Evolutionary conservation across 2,329 filamentous ascomycete genomes (phyloP).

Genomic region (Fusarium poae): DNA sequence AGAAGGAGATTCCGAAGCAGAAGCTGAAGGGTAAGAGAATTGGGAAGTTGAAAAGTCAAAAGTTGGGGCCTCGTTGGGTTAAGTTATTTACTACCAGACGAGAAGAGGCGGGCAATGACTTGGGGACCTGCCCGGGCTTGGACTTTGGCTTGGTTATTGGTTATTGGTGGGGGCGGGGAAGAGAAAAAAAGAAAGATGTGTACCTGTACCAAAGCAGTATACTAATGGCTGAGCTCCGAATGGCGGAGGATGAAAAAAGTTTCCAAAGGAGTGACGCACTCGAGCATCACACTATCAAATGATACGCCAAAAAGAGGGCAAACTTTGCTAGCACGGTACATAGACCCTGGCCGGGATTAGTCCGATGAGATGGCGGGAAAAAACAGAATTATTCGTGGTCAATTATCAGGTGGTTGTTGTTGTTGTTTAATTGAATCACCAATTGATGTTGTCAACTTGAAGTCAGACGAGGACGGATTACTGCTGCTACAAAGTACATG

Average conservation of each 20-base stretch:
- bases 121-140: too few relatives aligned
- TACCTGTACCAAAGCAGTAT: background rate
- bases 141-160: slow-evolving; percentile 7
- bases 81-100: slow-evolving; percentile 15
- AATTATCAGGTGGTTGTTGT: slow-evolving; percentile 1
- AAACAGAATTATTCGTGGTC: slow-evolving; percentile 1
- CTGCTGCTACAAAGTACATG: background rate
- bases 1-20: slow-evolving; percentile 16
- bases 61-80: slow-evolving; percentile 10
- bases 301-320: slow-evolving; percentile 11
- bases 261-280: slow-evolving; percentile 19
- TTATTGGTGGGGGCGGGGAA: slow-evolving; percentile 18
- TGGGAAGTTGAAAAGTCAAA: slow-evolving; percentile 11
- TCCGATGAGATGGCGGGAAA: slow-evolving; percentile 2
- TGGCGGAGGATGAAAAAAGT: slow-evolving; percentile 21
- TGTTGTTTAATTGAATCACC: background rate
- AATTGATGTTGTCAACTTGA: background rate
- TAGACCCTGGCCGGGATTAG: slow-evolving; percentile 1
- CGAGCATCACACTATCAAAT: slow-evolving; percentile 1
- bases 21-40: slow-evolving; percentile 3
- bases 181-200: background rate
- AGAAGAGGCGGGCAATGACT: slow-evolving; percentile 4
- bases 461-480: background rate
- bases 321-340: slow-evolving; percentile 19
- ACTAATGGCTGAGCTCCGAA: slow-evolving; percentile 19